Conservation (phyloP, 441 rosid genomes). For the Euphorbia schlechtendalii region DNA sequence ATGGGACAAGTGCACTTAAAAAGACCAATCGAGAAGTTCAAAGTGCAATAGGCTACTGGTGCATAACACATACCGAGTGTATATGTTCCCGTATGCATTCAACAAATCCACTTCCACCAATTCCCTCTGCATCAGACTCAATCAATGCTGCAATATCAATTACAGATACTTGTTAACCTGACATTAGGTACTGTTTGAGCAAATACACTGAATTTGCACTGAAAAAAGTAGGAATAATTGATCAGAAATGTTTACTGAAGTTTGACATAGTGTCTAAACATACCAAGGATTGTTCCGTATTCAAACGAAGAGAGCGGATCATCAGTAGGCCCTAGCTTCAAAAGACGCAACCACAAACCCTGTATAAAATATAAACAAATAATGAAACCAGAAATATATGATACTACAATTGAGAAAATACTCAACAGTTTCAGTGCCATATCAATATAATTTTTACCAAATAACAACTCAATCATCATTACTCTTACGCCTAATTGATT, state of each 20-base stretch:
- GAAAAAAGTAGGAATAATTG: neutral
- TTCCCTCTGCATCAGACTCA: conserved; percentile 99
- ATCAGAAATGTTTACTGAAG: conserved; percentile 14
- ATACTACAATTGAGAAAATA: conserved; percentile 4
- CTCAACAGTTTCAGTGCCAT: conserved; percentile 15
- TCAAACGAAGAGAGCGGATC: conserved; percentile 99
- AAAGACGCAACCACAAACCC: conserved; percentile 97
- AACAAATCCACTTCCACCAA: conserved; percentile 99
- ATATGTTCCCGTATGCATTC: conserved; percentile 99
- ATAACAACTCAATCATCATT: neutral
- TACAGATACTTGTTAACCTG: conserved; percentile 21
- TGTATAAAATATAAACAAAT: conserved; percentile 22
- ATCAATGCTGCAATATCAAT: conserved; percentile 70
- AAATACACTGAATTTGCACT: conserved; percentile 15
- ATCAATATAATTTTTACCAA: conserved; percentile 10
- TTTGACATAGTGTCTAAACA: conserved; percentile 17
- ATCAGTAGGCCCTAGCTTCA: conserved; percentile 80
- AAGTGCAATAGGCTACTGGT: no score
- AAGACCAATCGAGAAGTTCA: no score
- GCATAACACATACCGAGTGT: conserved; percentile 51
- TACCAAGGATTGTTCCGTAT: conserved; percentile 95
- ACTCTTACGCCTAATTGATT: no score
- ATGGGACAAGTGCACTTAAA: no score
- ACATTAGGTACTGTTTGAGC: conserved; percentile 6
- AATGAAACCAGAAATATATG: neutral